Evolutionary conservation across 1,284 basidiomycete genomes (phyloP).

Genomic region (Naganishia albida): DNA sequence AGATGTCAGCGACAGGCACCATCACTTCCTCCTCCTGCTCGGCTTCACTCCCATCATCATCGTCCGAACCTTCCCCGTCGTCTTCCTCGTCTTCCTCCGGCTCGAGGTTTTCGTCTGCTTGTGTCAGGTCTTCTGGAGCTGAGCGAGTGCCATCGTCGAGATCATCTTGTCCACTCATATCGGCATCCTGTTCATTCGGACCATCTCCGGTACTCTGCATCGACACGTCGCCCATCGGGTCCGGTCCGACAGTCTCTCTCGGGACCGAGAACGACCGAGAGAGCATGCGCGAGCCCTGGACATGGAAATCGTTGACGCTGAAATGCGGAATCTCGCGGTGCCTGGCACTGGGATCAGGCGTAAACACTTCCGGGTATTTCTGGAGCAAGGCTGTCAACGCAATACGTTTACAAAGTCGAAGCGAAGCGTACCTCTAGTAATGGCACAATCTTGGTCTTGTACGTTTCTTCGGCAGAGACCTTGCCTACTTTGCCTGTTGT

Average conservation of each 20-base stretch:
- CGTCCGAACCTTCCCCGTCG: slow-evolving; percentile 55
- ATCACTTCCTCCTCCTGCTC: slow-evolving; percentile 77
- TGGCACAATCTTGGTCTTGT: slow-evolving; percentile 65
- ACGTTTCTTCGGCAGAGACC: slow-evolving; percentile 77
- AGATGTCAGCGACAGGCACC: slow-evolving; percentile 95
- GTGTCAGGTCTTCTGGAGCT: slow-evolving; percentile 56
- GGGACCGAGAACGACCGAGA: slow-evolving; percentile 62
- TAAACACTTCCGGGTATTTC: slow-evolving; percentile 73
- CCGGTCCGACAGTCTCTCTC: slow-evolving; percentile 7
- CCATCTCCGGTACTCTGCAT: slow-evolving; percentile 24
- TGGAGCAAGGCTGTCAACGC: slow-evolving; percentile 43
- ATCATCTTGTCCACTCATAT: slow-evolving; percentile 45
- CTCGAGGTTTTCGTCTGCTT: slow-evolving; percentile 44
- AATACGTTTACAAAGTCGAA: neutral
- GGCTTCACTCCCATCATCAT: slow-evolving; percentile 63
- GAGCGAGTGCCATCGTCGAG: slow-evolving; percentile 33
- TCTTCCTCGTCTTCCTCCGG: slow-evolving; percentile 49
- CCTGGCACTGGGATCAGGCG: slow-evolving; percentile 33
- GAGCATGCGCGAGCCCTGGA: slow-evolving; percentile 90
- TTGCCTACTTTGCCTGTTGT: slow-evolving; percentile 78
- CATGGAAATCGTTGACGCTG: slow-evolving; percentile 75
- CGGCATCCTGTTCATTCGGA: slow-evolving; percentile 57
- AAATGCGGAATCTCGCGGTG: slow-evolving; percentile 56
- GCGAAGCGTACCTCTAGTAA: slow-evolving; percentile 61
- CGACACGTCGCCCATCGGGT: slow-evolving; percentile 21